phyloP scores from a whole-genome alignment of 2,329 filamentous ascomycete species.

The Phialemonium atrogriseum region DNA sequence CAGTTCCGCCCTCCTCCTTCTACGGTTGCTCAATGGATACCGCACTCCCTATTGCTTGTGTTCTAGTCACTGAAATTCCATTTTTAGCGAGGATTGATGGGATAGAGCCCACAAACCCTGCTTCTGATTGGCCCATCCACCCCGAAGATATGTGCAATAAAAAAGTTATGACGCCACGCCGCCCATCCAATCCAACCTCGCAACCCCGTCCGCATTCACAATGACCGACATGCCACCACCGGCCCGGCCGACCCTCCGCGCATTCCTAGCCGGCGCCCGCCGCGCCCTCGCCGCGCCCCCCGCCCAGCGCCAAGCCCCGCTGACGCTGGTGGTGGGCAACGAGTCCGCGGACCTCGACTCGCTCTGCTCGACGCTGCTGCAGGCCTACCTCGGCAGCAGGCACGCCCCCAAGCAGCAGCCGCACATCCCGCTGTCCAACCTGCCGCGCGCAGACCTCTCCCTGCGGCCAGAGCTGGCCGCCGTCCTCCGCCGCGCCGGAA shows the following conservation, averaged over 20 bases:
- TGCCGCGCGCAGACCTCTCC: slow-evolving; percentile 57
- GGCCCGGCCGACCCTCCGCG: slow-evolving; percentile 29
- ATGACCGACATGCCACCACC: slow-evolving; percentile 13
- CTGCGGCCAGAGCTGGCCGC: slow-evolving; percentile 67
- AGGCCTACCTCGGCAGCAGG: slow-evolving; percentile 65
- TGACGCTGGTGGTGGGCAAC: slow-evolving; percentile 59
- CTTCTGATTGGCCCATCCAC: too few relatives aligned
- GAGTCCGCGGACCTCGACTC: slow-evolving; percentile 77
- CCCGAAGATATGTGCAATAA: too few relatives aligned
- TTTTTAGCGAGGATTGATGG: too few relatives aligned
- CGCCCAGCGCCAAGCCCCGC: slow-evolving; percentile 33
- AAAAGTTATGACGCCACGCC: too few relatives aligned
- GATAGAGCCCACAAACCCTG: too few relatives aligned
- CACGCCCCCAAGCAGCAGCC: slow-evolving; percentile 40
- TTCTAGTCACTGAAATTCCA: too few relatives aligned
- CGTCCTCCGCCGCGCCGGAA: slow-evolving; percentile 52
- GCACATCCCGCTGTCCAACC: slow-evolving; percentile 67
- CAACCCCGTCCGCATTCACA: too few relatives aligned
- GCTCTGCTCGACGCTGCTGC: slow-evolving; percentile 63
- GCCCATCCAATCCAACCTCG: too few relatives aligned
- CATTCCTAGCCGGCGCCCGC: slow-evolving; percentile 44
- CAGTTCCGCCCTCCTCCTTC: too few relatives aligned
- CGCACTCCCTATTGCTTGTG: too few relatives aligned
- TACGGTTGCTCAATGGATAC: too few relatives aligned
- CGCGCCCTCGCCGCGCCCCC: slow-evolving; percentile 35